Evolutionary conservation across 2,329 filamentous ascomycete genomes (phyloP).

Genomic region (Fusarium liriodendri): DNA sequence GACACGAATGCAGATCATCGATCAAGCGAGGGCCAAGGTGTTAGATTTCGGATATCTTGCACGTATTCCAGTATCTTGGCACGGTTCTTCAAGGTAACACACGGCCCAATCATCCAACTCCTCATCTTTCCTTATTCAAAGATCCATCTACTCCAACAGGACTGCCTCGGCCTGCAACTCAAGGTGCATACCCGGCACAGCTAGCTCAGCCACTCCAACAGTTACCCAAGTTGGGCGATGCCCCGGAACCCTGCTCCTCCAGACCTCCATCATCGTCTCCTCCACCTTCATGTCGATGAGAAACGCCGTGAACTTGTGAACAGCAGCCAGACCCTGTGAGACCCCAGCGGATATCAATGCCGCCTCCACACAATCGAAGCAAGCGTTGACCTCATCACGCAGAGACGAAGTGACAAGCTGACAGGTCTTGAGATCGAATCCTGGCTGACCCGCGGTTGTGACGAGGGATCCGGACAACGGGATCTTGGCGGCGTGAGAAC

Average conservation of each 20-base stretch:
- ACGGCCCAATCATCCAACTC: not conserved
- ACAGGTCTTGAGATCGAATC: not conserved
- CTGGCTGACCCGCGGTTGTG: not conserved
- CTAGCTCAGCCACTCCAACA: not conserved
- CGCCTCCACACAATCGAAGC: not conserved
- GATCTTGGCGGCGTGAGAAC: not conserved
- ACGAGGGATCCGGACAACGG: not conserved
- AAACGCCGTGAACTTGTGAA: not conserved
- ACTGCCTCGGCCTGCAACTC: not conserved
- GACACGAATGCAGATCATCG: not conserved
- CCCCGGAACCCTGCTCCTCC: not conserved
- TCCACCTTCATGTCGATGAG: not conserved
- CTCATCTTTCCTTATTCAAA: not conserved
- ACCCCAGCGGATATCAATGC: not conserved
- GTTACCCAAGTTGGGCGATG: slow-evolving; percentile 1
- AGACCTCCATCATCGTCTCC: not conserved
- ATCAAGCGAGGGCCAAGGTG: not conserved
- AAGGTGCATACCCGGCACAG: not conserved
- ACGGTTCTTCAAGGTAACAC: not conserved
- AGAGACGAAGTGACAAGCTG: not conserved
- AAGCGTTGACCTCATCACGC: not conserved
- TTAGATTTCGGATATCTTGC: not conserved
- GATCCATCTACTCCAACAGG: not conserved
- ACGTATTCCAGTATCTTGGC: not conserved
- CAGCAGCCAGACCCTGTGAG: not conserved